Evolutionary conservation across 148 eudicot species (phyloP).

Genomic region (Spergularia bocconei): DNA sequence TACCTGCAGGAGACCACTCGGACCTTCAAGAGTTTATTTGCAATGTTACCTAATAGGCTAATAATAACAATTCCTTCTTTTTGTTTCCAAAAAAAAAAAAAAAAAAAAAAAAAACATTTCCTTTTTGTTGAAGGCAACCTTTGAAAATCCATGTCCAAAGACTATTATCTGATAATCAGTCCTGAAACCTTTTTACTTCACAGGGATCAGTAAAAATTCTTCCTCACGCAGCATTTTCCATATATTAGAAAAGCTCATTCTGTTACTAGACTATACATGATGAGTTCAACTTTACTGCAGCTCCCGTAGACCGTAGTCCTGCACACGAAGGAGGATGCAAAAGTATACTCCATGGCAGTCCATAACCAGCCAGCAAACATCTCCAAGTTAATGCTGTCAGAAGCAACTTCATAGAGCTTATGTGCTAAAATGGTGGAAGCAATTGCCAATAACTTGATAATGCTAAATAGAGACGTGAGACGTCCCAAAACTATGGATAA

Average conservation of each 20-base stretch:
- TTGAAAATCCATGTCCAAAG: too few species aligned
- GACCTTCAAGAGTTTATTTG: slow-evolving; percentile 96
- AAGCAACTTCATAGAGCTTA: slow-evolving; percentile 5
- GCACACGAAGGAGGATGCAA: slow-evolving; percentile 96
- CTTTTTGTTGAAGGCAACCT: too few species aligned
- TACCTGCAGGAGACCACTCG: slow-evolving; percentile 95
- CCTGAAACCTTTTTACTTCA: too few species aligned
- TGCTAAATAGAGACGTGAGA: neutral
- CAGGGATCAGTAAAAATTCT: too few species aligned
- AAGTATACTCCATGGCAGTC: slow-evolving; percentile 96
- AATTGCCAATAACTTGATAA: neutral
- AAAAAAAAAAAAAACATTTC: slow-evolving; percentile 15
- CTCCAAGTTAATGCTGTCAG: slow-evolving; percentile 1
- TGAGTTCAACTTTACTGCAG: neutral
- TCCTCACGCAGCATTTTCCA: too few species aligned
- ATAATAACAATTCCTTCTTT: slow-evolving; percentile 43
- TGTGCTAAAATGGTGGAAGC: neutral
- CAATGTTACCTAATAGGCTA: slow-evolving; percentile 73
- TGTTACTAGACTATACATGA: slow-evolving; percentile 26
- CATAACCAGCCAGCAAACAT: slow-evolving; percentile 34
- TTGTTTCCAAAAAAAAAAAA: too few species aligned
- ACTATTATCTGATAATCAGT: too few species aligned
- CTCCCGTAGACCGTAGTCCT: slow-evolving; percentile 80
- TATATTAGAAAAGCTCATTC: too few species aligned
- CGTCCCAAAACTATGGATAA: neutral